Evolutionary conservation across 2,329 filamentous ascomycete genomes (phyloP).

Genomic region (Fusarium buharicum): DNA sequence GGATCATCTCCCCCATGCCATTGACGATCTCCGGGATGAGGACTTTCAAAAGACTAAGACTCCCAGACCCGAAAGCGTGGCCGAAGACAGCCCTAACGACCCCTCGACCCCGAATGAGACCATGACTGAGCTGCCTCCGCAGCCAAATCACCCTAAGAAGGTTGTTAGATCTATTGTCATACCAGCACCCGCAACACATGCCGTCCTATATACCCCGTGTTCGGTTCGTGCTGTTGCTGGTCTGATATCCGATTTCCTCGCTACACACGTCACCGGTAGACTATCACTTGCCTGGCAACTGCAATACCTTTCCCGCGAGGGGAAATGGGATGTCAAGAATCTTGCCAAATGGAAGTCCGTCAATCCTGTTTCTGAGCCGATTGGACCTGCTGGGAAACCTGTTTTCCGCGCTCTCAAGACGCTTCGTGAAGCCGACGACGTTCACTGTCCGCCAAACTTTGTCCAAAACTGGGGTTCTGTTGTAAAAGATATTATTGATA

Average conservation of each 20-base stretch:
- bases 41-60: conserved; percentile 40
- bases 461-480: conserved; percentile 71
- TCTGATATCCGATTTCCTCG: conserved; percentile 84
- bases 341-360: conserved; percentile 89
- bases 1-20: conserved; percentile 50
- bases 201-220: conserved; percentile 81
- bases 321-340: conserved; percentile 99
- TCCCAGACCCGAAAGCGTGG: conserved; percentile 37
- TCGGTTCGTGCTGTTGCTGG: conserved; percentile 82
- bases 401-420: conserved; percentile 94
- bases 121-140: conserved; percentile 56
- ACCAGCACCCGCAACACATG: conserved; percentile 82
- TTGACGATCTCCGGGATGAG: conserved; percentile 48
- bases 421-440: conserved; percentile 85
- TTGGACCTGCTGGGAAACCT: conserved; percentile 63
- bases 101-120: conserved; percentile 60
- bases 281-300: conserved; percentile 91
- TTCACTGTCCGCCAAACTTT: conserved; percentile 80
- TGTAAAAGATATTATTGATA: conserved; percentile 85
- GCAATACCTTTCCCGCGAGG: conserved; percentile 85
- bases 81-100: conserved; percentile 56
- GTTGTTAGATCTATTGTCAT: conserved; percentile 76
- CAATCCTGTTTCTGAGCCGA: conserved; percentile 78
- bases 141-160: conserved; percentile 60
- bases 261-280: conserved; percentile 77